Percentiles rank a stretch among this genome's conserved stretches.
phyloP scores from a whole-genome alignment of 305 asterid species.

The Nicotiana rustica region DNA sequence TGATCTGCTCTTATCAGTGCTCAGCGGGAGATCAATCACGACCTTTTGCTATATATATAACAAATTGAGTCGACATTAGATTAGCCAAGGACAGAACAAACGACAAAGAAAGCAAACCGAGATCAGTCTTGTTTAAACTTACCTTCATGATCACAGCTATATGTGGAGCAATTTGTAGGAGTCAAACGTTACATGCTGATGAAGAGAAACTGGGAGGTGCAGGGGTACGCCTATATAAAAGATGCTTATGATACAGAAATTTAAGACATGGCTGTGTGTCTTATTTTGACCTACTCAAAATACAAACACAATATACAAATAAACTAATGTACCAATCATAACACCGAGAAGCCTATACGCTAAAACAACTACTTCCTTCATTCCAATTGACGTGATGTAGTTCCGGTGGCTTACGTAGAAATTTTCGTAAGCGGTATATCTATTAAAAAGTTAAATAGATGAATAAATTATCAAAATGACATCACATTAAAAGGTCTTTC shows the following conservation, averaged over 20 bases:
- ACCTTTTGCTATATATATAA: slow-evolving; percentile 39
- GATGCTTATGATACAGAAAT: background rate
- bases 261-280: slow-evolving; percentile 18
- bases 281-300: no score
- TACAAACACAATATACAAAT: no score
- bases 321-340: slow-evolving; percentile 17
- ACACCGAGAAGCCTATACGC: background rate
- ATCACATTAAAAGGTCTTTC: no score
- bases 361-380: background rate
- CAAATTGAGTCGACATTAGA: background rate
- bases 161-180: background rate
- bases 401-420: no score
- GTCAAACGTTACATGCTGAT: background rate
- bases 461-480: no score
- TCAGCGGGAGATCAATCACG: slow-evolving; percentile 44
- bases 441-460: no score
- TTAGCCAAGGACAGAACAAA: background rate
- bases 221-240: background rate
- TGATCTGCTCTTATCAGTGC: slow-evolving; percentile 39
- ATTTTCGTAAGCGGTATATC: no score
- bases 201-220: background rate
- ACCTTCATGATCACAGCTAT: slow-evolving; percentile 25
- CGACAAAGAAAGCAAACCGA: background rate
- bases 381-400: no score
- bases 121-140: background rate